Evolutionary conservation across 2,329 filamentous ascomycete genomes (phyloP).

Genomic region (Neurospora crassa): DNA sequence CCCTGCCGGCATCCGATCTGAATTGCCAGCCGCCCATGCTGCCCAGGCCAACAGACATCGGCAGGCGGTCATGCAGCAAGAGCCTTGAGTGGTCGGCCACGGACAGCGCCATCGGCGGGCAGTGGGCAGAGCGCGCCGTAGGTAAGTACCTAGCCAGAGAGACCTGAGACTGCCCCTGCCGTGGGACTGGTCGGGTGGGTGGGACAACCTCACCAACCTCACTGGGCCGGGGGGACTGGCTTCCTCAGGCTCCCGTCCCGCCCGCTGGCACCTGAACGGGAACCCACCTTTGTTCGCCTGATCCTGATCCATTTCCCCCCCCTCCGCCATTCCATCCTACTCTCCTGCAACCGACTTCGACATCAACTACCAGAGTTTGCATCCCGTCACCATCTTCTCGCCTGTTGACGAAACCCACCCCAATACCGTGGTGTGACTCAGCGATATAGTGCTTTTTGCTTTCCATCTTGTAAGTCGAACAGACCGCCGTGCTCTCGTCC

Average conservation of each 20-base stretch:
- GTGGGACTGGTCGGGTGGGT: background rate
- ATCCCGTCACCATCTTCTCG: slow-evolving; percentile 12
- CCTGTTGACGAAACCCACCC: slow-evolving; percentile 4
- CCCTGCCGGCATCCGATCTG: background rate
- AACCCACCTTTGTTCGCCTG: slow-evolving; percentile 17
- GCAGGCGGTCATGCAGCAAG: background rate
- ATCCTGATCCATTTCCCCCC: slow-evolving; percentile 9
- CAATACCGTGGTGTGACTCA: slow-evolving; percentile 1
- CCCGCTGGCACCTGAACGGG: slow-evolving; percentile 5
- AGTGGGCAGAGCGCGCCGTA: background rate
- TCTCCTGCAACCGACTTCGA: slow-evolving; percentile 16
- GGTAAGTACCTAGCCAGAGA: no score
- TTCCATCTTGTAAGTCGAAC: slow-evolving; percentile 11
- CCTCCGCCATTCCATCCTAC: slow-evolving; percentile 11
- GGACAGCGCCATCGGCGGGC: background rate
- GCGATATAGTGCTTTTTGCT: slow-evolving; percentile 3
- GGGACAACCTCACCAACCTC: background rate
- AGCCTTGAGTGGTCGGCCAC: background rate
- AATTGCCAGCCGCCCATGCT: background rate
- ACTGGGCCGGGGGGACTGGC: background rate
- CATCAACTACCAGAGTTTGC: slow-evolving; percentile 10
- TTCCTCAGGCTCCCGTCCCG: slow-evolving; percentile 4
- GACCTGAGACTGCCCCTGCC: background rate
- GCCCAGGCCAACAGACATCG: background rate
- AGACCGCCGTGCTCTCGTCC: slow-evolving; percentile 36